A percentile compares a stretch with the other conserved stretches of the same genome.
Evolutionary conservation across 2,329 filamentous ascomycete genomes (phyloP).

Genomic region (Exophiala oligosperma): DNA sequence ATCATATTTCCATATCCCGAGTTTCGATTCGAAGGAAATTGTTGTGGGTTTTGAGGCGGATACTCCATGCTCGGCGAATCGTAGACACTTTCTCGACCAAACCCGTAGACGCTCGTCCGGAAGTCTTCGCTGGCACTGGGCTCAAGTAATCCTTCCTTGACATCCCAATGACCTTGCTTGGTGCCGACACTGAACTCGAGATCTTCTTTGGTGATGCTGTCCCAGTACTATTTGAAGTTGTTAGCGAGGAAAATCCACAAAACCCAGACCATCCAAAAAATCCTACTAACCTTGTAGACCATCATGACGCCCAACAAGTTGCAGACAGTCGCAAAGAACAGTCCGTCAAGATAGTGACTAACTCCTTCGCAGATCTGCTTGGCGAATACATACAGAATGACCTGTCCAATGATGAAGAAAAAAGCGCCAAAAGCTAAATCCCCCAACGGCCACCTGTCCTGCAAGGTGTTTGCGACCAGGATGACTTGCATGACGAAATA

Average conservation of each 20-base stretch:
- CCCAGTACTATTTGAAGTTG: constrained; percentile 74
- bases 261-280: neutral
- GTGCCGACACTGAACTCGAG: constrained; percentile 97
- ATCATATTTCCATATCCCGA: constrained; percentile 16
- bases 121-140: constrained; percentile 55
- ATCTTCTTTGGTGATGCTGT: constrained; percentile 97
- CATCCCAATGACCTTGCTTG: constrained; percentile 96
- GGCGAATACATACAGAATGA: constrained; percentile 88
- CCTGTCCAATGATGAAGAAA: constrained; percentile 89
- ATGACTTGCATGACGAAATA: constrained; percentile 87
- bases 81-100: constrained; percentile 63
- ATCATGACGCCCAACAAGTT: constrained; percentile 98
- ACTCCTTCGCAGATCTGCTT: constrained; percentile 78
- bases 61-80: constrained; percentile 48
- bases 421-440: constrained; percentile 88
- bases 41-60: constrained; percentile 12
- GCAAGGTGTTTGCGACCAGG: constrained; percentile 82
- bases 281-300: constrained; percentile 84
- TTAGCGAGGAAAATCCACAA: neutral
- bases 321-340: constrained; percentile 92
- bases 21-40: constrained; percentile 13
- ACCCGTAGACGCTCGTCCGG: constrained; percentile 45
- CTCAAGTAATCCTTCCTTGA: constrained; percentile 87
- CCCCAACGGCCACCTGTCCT: constrained; percentile 93
- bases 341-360: constrained; percentile 88